Evolutionary conservation across 257 asterid species (phyloP), one percentile per base, ranked within the genome.

Genomic region (Fraxinus quadrangulata): DNA sequence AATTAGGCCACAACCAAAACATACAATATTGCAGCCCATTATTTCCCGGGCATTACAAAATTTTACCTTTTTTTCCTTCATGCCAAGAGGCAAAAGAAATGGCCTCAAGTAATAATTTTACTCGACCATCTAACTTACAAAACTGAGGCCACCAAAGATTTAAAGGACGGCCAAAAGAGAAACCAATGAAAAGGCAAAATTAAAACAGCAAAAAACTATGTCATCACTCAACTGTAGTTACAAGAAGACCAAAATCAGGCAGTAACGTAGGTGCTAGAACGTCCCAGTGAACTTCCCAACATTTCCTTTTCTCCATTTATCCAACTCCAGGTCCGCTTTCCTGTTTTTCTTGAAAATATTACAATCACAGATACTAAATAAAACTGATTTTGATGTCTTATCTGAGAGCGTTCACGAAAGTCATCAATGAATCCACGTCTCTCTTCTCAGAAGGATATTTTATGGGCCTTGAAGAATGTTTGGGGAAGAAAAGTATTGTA

Each of bases 401-500:
- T 71, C 88, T 81, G 23, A 93, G 88, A 24, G 96, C 98, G 76
- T 86, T 93, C 69, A 93, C 89, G 72, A 94, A 93, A 42, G 94
- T 90, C 86, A 87, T 73, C 88, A 94, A 84, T 12, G 97, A 90
- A 67, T 90, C 95, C 0, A 89, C 92, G 36, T 92, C 98, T 80
- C 98, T 87, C 79, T 87, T 85, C 92, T 94, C 98, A 0, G 98
- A 85, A 0, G 96, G 91, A 67, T 92, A 94, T 56, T 92, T 94
- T 0, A 94, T 79, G 1, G 96, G 89, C 5, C 86, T 84, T 2
- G 95, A 75, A 8, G 93, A 84, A 78, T 92, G 88, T 81, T 86
- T 94, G 2, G 95, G 96, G 79, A 94, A 94, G 71, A 92, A 88
- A 12, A 94, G 89, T 71, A 92, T 54, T 0, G 97, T 90, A 0